These are phyloP conservation scores for Pascua sp. DNA, from an alignment of 1,284 basidiomycete genomes.

Conservation along the genomic window DNA sequence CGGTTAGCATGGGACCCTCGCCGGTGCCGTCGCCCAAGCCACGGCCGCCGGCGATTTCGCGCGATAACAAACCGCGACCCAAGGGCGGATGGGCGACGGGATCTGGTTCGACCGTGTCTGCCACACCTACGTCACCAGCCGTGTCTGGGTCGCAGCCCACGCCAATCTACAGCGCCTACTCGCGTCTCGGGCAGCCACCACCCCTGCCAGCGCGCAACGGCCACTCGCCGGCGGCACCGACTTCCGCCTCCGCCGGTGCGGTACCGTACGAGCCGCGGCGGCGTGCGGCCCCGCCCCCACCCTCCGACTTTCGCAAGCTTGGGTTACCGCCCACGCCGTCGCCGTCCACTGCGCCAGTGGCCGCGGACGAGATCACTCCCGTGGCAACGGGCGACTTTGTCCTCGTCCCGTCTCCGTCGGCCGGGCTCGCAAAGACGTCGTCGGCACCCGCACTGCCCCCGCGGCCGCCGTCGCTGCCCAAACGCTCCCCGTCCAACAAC, in stretches of 20 bases:
- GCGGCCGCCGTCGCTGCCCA: not conserved
- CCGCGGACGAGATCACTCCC: conserved; percentile 25
- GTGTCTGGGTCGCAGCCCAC: not conserved
- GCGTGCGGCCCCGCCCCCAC: conserved; percentile 12
- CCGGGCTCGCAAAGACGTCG: not conserved
- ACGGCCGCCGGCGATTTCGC: conserved; percentile 13
- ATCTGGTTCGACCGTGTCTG: not conserved
- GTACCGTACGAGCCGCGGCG: conserved; percentile 12
- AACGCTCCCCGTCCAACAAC: no score
- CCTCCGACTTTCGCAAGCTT: conserved; percentile 13
- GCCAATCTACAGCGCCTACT: conserved; percentile 9
- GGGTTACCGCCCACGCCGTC: conserved; percentile 5
- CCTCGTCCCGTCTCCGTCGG: conserved; percentile 25
- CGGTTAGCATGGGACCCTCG: conserved; percentile 7
- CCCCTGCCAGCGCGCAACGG: conserved; percentile 17
- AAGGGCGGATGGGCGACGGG: not conserved
- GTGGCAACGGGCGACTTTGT: conserved; percentile 42
- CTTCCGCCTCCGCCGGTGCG: not conserved
- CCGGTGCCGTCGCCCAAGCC: conserved; percentile 5
- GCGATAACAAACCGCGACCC: conserved; percentile 8
- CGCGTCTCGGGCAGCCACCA: conserved; percentile 13
- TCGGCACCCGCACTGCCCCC: conserved; percentile 5
- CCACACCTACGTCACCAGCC: not conserved
- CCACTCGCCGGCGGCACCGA: conserved; percentile 2
- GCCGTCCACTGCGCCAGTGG: not conserved